Evolutionary conservation across 805 yeast genomes (phyloP), one percentile per base, ranked within the genome.

Genomic region (Crinitomyces ghanaensis): DNA sequence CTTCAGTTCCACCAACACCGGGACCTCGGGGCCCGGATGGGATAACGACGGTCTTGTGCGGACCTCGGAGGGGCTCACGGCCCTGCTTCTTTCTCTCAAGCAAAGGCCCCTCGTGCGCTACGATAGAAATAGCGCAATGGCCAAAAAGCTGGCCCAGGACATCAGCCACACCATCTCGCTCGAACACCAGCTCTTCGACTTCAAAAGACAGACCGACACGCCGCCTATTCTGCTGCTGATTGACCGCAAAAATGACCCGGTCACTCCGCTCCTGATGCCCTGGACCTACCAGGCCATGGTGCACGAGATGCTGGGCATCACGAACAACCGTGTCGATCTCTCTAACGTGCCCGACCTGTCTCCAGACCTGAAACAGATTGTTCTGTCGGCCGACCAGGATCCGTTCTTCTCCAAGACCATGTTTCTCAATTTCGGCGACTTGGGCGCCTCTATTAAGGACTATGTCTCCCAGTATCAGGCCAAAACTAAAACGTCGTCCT

Each of bases 261-360:
- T 88, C 9, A 88, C 99, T 1, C 96, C 99, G 1, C 65, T 91
- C 19, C 59, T 91, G 31, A 72, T 78, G 25, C 98, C 97, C 2
- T 91, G 99, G 99, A 86, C 98, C 1, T 91, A 84, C 57, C 97
- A 88, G 52, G 81, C 95, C 2, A 88, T 91, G 97, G 83, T 91
- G 12, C 94, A 88, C 53, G 97, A 93, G 53, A 67, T 85, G 15
- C 62, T 91, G 19, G 94, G 88, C 2, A 81, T 91, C 38, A 60
- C 65, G 21, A 78, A 84, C 50, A 88, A 91, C 46, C 70, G 86
- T 2, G 93, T 84, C 3, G 78, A 74, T 44, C 54, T 86, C 22
- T 62, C 76, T 0, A 48, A 56, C 1, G 66, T 72, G 1, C 70
- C 78, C 2, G 73, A 68, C 43, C 59, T 74, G 38, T 56, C 74